A percentile compares a stretch with the other conserved stretches of the same genome.
Evolutionary conservation across 306 rosid species (phyloP).

Genomic region (Delonix regia): DNA sequence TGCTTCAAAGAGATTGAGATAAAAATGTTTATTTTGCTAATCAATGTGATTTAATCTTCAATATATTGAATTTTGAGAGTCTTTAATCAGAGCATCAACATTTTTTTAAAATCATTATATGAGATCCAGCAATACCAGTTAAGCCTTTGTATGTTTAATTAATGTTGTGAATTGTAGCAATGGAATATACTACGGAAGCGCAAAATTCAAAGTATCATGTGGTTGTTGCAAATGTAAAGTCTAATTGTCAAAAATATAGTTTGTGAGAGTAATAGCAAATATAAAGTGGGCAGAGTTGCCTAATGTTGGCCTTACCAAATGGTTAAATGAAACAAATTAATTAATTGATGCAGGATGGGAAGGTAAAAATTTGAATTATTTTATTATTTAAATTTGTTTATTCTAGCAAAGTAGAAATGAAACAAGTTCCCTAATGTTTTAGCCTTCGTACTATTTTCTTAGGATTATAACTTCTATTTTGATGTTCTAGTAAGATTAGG

Average conservation of each 20-base stretch:
- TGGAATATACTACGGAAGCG: constrained; percentile 1
- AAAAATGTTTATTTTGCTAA: neutral
- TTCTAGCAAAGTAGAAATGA: too few species aligned
- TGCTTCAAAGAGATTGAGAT: neutral
- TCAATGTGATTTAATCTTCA: neutral
- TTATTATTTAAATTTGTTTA: neutral
- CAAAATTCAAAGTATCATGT: neutral
- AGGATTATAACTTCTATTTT: neutral
- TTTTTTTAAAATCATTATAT: neutral
- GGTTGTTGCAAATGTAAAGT: neutral
- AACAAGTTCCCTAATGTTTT: neutral
- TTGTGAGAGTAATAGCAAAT: neutral
- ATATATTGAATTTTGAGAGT: neutral
- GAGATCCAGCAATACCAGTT: constrained; percentile 12
- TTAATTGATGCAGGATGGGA: neutral
- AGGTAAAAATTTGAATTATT: neutral
- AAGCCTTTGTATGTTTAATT: neutral
- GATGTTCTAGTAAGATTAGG: neutral
- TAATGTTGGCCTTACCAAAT: neutral
- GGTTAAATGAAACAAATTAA: neutral
- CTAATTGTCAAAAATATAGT: neutral
- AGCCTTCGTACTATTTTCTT: neutral
- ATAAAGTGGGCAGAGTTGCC: neutral
- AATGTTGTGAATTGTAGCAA: neutral
- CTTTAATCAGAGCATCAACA: neutral